phyloP scores from a whole-genome alignment of 2,329 filamentous ascomycete species.

The Hymenotorrendiella dingleyae region DNA sequence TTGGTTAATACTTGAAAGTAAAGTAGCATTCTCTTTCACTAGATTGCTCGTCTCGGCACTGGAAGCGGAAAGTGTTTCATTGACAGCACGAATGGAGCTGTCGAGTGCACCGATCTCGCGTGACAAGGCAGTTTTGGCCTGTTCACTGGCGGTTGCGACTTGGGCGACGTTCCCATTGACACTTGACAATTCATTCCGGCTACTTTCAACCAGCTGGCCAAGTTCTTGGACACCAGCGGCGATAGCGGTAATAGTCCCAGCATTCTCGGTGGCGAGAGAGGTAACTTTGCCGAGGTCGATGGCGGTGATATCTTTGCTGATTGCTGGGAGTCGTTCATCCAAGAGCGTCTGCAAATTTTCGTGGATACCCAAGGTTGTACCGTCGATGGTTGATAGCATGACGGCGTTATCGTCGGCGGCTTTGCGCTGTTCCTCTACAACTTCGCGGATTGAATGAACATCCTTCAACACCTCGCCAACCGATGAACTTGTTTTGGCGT shows the following conservation, averaged over 20 bases:
- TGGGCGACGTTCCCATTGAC: slow-evolving; percentile 1
- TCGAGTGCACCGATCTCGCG: background rate
- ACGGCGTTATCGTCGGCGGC: background rate
- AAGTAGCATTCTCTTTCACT: slow-evolving; percentile 1
- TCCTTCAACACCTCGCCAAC: slow-evolving; percentile 11
- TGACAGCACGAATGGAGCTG: background rate
- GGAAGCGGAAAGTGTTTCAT: background rate
- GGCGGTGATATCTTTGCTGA: slow-evolving; percentile 11
- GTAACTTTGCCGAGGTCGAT: slow-evolving; percentile 6
- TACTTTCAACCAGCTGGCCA: background rate
- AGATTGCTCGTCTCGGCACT: background rate
- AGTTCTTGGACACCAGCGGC: background rate
- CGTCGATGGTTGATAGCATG: slow-evolving; percentile 3
- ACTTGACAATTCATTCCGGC: background rate
- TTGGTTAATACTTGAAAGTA: background rate
- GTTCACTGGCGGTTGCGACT: background rate
- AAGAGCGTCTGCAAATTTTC: slow-evolving; percentile 8
- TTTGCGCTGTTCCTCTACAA: background rate
- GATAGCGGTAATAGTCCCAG: slow-evolving; percentile 1
- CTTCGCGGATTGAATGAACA: slow-evolving; percentile 5
- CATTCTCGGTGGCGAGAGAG: slow-evolving; percentile 3
- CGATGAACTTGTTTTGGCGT: slow-evolving; percentile 3
- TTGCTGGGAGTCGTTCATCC: slow-evolving; percentile 10
- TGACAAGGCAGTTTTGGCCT: background rate
- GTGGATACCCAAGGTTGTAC: background rate